A percentile compares a stretch with the other conserved stretches of the same genome.
Evolutionary conservation across 2,329 filamentous ascomycete species (phyloP).

Genomic region (Claviceps cyperi): DNA sequence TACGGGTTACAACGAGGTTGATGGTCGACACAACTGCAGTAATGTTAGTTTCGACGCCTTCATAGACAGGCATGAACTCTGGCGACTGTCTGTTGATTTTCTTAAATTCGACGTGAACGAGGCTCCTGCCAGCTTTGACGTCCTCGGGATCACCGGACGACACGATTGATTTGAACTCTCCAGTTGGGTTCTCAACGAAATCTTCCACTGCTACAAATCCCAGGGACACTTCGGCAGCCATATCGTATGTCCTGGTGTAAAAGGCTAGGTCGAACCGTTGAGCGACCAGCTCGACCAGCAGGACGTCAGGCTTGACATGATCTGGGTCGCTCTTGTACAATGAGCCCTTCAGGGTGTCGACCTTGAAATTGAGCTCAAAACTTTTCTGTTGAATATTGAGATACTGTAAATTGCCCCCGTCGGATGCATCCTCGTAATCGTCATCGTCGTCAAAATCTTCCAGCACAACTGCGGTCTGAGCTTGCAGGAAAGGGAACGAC

Average conservation of each 20-base stretch:
- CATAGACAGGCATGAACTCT: slow-evolving; percentile 82
- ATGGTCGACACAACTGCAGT: slow-evolving; percentile 88
- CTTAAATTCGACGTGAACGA: slow-evolving; percentile 79
- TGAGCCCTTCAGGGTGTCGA: slow-evolving; percentile 86
- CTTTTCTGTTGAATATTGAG: slow-evolving; percentile 73
- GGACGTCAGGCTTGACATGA: slow-evolving; percentile 56
- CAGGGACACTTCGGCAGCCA: slow-evolving; percentile 82
- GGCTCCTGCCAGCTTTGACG: slow-evolving; percentile 59
- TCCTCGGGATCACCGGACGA: slow-evolving; percentile 66
- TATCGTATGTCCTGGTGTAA: slow-evolving; percentile 78
- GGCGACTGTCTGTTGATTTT: slow-evolving; percentile 84
- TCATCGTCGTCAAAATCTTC: slow-evolving; percentile 61
- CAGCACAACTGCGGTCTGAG: slow-evolving; percentile 63
- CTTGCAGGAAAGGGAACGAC: slow-evolving; percentile 58
- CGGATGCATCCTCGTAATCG: slow-evolving; percentile 51
- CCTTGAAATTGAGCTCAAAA: slow-evolving; percentile 94
- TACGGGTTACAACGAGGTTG: slow-evolving; percentile 86
- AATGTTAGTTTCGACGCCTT: slow-evolving; percentile 86
- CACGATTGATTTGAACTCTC: slow-evolving; percentile 95
- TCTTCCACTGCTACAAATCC: slow-evolving; percentile 83
- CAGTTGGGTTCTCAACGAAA: slow-evolving; percentile 75
- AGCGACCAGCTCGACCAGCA: slow-evolving; percentile 83
- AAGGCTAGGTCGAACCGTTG: slow-evolving; percentile 80
- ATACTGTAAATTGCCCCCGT: slow-evolving; percentile 39
- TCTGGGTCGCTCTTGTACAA: slow-evolving; percentile 77